Evolutionary conservation across 345 rosid genomes (phyloP).

Genomic region (Geranium brycei): DNA sequence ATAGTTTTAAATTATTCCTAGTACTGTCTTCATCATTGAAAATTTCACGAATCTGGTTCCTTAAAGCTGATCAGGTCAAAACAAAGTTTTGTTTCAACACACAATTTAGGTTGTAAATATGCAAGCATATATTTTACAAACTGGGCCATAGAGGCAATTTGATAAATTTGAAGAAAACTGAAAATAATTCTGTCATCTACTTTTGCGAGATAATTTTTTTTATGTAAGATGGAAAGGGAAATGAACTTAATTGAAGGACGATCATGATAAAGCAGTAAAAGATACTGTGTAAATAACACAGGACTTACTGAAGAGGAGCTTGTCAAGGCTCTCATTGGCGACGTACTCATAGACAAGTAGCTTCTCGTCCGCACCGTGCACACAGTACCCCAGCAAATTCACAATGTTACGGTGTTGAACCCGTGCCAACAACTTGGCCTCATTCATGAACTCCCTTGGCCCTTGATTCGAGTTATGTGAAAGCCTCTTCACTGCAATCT

Average conservation of each 20-base stretch:
- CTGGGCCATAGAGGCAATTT: neutral
- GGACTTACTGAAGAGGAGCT: conserved; percentile 67
- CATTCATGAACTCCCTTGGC: conserved; percentile 68
- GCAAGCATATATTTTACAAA: neutral
- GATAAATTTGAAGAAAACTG: no score
- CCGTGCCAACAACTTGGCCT: conserved; percentile 74
- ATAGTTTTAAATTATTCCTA: no score
- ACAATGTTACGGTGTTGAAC: conserved; percentile 95
- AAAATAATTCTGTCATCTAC: no score
- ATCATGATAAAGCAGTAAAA: neutral
- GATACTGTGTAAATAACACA: neutral
- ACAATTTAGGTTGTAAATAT: neutral
- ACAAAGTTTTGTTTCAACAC: neutral
- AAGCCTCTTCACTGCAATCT: conserved; percentile 92
- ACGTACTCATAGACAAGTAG: conserved; percentile 92
- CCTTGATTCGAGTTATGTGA: conserved; percentile 73
- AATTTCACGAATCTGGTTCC: neutral
- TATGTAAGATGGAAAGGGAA: no score
- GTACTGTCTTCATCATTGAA: neutral
- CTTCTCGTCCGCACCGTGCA: conserved; percentile 53
- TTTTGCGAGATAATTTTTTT: no score
- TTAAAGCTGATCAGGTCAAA: neutral
- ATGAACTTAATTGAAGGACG: no score
- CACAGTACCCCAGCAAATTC: conserved; percentile 76
- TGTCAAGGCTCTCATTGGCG: conserved; percentile 79